These are phyloP conservation scores for Hymenoscyphus linearis DNA, from an alignment of 2,329 filamentous ascomycete species.

Conservation along the genomic window DNA sequence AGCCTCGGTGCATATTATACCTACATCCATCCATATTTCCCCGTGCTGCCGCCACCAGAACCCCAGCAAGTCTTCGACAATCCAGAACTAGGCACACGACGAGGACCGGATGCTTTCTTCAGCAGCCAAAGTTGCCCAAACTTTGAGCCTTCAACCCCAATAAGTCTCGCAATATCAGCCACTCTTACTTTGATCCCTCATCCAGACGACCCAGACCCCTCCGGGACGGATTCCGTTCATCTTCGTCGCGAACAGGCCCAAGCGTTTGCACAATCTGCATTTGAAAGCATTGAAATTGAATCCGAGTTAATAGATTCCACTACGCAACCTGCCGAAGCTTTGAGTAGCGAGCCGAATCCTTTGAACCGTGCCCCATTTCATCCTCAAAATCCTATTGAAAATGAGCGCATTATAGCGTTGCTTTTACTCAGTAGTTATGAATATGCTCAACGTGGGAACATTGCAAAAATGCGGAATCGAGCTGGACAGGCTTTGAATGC, in stretches of 20 bases:
- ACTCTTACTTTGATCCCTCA: slow-evolving; percentile 44
- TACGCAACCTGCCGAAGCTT: slow-evolving; percentile 40
- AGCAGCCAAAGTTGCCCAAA: slow-evolving; percentile 32
- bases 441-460: slow-evolving; percentile 47
- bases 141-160: slow-evolving; percentile 39
- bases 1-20: slow-evolving; percentile 47
- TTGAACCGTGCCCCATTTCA: slow-evolving; percentile 40
- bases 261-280: slow-evolving; percentile 41
- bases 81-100: slow-evolving; percentile 23
- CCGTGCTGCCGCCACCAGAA: slow-evolving; percentile 42
- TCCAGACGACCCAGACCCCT: slow-evolving; percentile 29
- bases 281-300: slow-evolving; percentile 45
- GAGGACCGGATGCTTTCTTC: slow-evolving; percentile 29
- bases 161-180: slow-evolving; percentile 43
- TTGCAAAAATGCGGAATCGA: slow-evolving; percentile 46
- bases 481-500: slow-evolving; percentile 43
- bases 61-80: slow-evolving; percentile 23
- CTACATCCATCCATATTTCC: slow-evolving; percentile 47
- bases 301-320: slow-evolving; percentile 43
- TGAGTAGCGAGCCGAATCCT: slow-evolving; percentile 27
- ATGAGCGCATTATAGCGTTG: slow-evolving; percentile 44
- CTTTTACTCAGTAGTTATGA: slow-evolving; percentile 47
- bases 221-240: slow-evolving; percentile 36
- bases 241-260: slow-evolving; percentile 45
- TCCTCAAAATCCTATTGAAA: slow-evolving; percentile 38